A percentile compares a stretch with the other conserved stretches of the same genome.
Conservation (phyloP, 2,329 filamentous ascomycete genomes). For the Pseudonectria buxi region DNA sequence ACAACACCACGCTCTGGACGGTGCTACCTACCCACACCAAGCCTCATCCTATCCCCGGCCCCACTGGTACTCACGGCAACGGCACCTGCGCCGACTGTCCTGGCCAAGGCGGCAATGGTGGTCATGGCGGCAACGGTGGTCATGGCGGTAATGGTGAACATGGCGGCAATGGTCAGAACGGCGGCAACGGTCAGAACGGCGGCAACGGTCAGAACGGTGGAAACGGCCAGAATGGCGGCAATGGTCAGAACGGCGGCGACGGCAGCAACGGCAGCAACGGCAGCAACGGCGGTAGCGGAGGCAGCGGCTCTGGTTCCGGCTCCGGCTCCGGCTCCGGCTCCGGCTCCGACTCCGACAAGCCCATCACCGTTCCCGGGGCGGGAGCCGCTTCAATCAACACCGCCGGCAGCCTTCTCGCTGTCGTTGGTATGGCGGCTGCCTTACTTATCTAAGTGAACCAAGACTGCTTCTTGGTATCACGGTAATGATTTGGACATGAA, state of each 20-base stretch:
- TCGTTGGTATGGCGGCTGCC: conserved; percentile 32
- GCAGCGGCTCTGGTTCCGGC: not conserved
- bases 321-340: conserved; percentile 1
- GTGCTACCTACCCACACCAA: not conserved
- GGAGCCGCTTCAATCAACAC: conserved; percentile 24
- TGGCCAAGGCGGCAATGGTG: conserved; percentile 1
- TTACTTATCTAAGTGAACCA: conserved; percentile 33
- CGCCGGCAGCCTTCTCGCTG: conserved; percentile 29
- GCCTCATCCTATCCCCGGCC: conserved; percentile 11
- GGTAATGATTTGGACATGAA: conserved; percentile 11
- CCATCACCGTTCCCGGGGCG: conserved; percentile 18
- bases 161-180: not conserved
- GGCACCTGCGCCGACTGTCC: conserved; percentile 10
- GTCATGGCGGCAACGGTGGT: not conserved
- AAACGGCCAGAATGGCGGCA: not conserved
- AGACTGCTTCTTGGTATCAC: not conserved
- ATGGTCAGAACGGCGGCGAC: not conserved
- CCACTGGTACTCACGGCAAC: conserved; percentile 7
- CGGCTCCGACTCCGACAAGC: conserved; percentile 4
- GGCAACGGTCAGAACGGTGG: conserved; percentile 8
- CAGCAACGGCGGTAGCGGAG: not conserved
- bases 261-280: conserved; percentile 1
- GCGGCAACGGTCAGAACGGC: not conserved
- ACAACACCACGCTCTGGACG: conserved; percentile 12
- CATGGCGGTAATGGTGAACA: not conserved